A percentile compares a stretch with the other conserved stretches of the same genome.
These are phyloP conservation scores for Stramenopiles sp. DNA, from an alignment of 352 stramenopile species.

Conservation along the genomic window DNA sequence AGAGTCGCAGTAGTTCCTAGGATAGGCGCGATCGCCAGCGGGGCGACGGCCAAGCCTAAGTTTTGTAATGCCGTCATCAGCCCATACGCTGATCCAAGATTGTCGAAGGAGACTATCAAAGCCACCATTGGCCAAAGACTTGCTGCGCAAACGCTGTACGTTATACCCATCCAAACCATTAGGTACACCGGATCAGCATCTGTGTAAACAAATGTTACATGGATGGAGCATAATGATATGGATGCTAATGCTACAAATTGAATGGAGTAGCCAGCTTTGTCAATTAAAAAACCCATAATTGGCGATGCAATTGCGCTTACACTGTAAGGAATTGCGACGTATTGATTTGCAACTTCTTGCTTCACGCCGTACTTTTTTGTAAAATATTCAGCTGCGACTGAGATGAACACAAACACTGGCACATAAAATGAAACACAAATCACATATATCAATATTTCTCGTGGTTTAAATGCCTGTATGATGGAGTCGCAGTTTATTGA, in stretches of 20 bases:
- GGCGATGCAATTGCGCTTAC: slow-evolving; percentile 64
- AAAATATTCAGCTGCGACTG: slow-evolving; percentile 63
- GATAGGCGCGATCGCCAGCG: not conserved
- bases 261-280: slow-evolving; percentile 55
- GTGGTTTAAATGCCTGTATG: not conserved
- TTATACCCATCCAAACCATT: slow-evolving; percentile 63
- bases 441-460: not conserved
- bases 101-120: slow-evolving; percentile 58
- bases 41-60: slow-evolving; percentile 35
- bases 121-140: slow-evolving; percentile 72
- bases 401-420: slow-evolving; percentile 79
- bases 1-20: not conserved
- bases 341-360: slow-evolving; percentile 36
- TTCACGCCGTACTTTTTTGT: slow-evolving; percentile 55
- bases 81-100: slow-evolving; percentile 68
- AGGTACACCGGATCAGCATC: slow-evolving; percentile 48
- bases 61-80: slow-evolving; percentile 77
- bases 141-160: slow-evolving; percentile 71
- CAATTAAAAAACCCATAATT: slow-evolving; percentile 66
- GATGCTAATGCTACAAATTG: slow-evolving; percentile 50
- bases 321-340: slow-evolving; percentile 76
- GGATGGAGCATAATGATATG: slow-evolving; percentile 47
- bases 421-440: slow-evolving; percentile 68
- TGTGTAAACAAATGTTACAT: slow-evolving; percentile 54
- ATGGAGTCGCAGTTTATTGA: not conserved